Evolutionary conservation across 1,139 yeast genomes (phyloP), one percentile per base, ranked within the genome.

Genomic region (Debaryomyces singareniensis): DNA sequence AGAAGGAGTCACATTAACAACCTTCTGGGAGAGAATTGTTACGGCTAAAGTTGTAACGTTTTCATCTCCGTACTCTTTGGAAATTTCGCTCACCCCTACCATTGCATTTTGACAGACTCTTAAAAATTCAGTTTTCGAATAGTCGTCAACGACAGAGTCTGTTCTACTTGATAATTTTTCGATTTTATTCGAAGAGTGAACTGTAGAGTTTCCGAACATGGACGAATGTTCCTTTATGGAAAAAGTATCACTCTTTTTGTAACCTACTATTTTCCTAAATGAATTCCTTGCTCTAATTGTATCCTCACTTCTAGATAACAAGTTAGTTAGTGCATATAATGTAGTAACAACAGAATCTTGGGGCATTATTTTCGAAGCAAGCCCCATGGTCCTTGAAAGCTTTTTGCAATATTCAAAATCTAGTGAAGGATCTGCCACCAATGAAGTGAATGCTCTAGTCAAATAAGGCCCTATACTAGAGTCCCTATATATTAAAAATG

Each of bases 341-440:
- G 91, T 74, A n/a, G 95, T 81, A 9, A 87, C 85, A 13, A 83
- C 78, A 0, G 85, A 77, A 51, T 87, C 96, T 47, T 86, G 93
- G 15, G 83, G 65, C 32, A 75, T 52, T 12, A 62, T 61, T 37
- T 61, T 68, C 39, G 68, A 53, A 15, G 72, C 71, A 38, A 60
- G 43, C 4, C 74, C 72, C 31, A 68, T 64, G 37, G 65, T 51
- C 35, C 53, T 53, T 4, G 71, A 59, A 5, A 68, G 67, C 26
- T 40, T 50, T 45, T 39, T 53, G 42, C 64, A 59, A 37, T 57
- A 57, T 5, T 42, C 38, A 29, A 51, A 34, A 16, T 44, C 45
- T 29, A 65, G 55, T 27, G 50, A 47, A 15, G 76, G 75, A 37
- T 68, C 61, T 12, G 71, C 58, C 27, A 69, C 64, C 43, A 71